Conservation (phyloP, 163 green algal genomes). For the Scenedesmus sp. region DNA sequence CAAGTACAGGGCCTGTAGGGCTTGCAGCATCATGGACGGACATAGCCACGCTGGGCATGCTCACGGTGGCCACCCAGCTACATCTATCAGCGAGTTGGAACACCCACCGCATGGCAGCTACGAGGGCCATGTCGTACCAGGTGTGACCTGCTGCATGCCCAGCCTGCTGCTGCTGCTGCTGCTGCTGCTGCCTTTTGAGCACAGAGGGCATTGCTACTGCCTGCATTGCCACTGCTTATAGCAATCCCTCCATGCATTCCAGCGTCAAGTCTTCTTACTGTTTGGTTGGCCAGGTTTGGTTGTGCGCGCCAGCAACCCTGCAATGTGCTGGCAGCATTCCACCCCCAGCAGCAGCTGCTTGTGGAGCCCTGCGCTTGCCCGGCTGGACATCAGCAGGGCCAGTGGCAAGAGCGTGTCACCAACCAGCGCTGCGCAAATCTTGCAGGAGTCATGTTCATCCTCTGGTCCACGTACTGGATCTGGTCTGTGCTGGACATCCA, state of each 20-base stretch:
- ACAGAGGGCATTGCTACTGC: background rate
- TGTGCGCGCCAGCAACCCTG: background rate
- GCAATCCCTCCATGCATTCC: no score
- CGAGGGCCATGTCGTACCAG: conserved; percentile 45
- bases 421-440: background rate
- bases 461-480: conserved; percentile 45
- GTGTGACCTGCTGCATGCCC: background rate
- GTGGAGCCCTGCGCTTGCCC: background rate
- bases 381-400: no score
- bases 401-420: background rate
- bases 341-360: background rate
- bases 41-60: conserved; percentile 1
- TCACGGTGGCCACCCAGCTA: background rate
- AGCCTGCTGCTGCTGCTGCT: background rate
- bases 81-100: background rate
- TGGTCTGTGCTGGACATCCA: conserved; percentile 52
- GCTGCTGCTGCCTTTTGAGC: background rate
- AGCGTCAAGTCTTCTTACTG: background rate
- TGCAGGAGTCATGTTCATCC: conserved; percentile 51
- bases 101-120: conserved; percentile 40
- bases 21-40: background rate
- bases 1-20: background rate
- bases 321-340: background rate
- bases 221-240: background rate
- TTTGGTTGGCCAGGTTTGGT: no score